Evolutionary conservation across 495 filamentous ascomycete species (phyloP).

Genomic region (Lepidopterella palustris): DNA sequence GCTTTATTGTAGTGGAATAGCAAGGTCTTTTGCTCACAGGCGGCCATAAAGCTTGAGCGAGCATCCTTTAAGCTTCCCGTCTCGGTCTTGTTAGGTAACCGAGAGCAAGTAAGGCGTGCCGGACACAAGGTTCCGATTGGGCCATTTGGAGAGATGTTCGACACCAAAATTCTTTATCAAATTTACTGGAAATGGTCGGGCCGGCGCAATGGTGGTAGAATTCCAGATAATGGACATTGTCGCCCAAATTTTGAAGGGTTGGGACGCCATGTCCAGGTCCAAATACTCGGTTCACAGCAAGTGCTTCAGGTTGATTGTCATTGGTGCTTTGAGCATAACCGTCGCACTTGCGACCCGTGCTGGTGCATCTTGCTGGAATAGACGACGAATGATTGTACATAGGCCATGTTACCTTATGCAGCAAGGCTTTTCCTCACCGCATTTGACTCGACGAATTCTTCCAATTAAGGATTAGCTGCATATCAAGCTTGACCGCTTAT

Average conservation of each 20-base stretch:
- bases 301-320: neutral
- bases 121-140: slow-evolving; percentile 10
- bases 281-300: neutral
- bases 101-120: slow-evolving; percentile 14
- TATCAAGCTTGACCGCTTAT: neutral
- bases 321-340: slow-evolving; percentile 23
- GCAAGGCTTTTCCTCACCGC: slow-evolving; percentile 49
- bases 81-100: slow-evolving; percentile 15
- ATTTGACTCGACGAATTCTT: slow-evolving; percentile 49
- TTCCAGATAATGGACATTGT: slow-evolving; percentile 2
- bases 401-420: slow-evolving; percentile 33
- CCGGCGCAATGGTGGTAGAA: slow-evolving; percentile 4
- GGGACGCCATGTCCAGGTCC: neutral
- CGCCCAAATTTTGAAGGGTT: neutral
- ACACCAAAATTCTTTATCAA: slow-evolving; percentile 14
- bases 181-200: neutral
- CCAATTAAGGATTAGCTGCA: neutral
- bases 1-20: slow-evolving; percentile 18
- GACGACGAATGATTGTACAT: slow-evolving; percentile 27
- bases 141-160: slow-evolving; percentile 12
- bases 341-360: slow-evolving; percentile 47
- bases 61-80: slow-evolving; percentile 12
- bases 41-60: neutral
- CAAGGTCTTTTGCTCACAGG: slow-evolving; percentile 1
- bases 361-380: slow-evolving; percentile 42